phyloP scores from a whole-genome alignment of 352 stramenopile species.

The Pythium diclinum region DNA sequence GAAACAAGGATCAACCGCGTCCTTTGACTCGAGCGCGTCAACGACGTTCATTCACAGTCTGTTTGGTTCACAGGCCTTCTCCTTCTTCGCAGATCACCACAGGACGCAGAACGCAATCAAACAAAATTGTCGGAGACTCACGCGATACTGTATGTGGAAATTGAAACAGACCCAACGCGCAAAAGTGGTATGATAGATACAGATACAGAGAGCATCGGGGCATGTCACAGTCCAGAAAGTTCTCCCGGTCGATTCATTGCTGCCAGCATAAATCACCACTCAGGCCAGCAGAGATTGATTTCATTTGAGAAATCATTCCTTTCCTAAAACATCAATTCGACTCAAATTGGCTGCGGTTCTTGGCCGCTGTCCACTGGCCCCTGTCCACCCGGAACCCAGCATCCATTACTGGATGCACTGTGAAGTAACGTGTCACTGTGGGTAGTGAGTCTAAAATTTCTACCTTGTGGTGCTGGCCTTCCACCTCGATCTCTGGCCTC shows the following conservation, averaged over 20 bases:
- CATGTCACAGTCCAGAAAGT: not conserved
- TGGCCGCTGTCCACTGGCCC: not conserved
- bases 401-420: slow-evolving; percentile 5
- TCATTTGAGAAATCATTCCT: not conserved
- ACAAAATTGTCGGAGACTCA: too few species aligned
- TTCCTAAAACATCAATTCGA: not conserved
- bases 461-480: not conserved
- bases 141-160: slow-evolving; percentile 22
- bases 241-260: not conserved
- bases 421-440: not conserved
- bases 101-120: slow-evolving; percentile 12
- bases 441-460: not conserved
- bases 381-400: slow-evolving; percentile 1
- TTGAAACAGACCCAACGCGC: slow-evolving; percentile 12
- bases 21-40: slow-evolving; percentile 1
- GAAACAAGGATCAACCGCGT: not conserved
- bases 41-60: slow-evolving; percentile 20
- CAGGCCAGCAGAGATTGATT: not conserved
- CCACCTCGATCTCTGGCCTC: not conserved
- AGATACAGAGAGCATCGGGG: slow-evolving; percentile 7
- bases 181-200: slow-evolving; percentile 16
- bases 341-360: not conserved
- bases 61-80: slow-evolving; percentile 7
- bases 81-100: not conserved
- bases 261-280: slow-evolving; percentile 3